Evolutionary conservation across 2,329 filamentous ascomycete genomes (phyloP).

Genomic region (Hypoxylon rubiginosum): DNA sequence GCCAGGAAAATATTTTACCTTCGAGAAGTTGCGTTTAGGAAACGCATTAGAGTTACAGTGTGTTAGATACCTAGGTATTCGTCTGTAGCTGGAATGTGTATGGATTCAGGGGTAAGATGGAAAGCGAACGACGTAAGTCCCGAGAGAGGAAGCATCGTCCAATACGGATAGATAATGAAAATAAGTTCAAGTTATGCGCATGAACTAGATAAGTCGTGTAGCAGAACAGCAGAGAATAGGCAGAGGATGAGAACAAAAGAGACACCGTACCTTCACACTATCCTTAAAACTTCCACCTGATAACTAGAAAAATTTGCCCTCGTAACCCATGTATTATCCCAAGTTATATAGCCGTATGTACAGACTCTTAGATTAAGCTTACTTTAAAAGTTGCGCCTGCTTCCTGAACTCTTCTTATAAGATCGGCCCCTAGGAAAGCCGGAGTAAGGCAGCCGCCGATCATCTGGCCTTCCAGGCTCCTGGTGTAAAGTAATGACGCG

Average conservation of each 20-base stretch:
- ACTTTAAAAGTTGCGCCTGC: constrained; percentile 28
- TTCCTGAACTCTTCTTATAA: constrained; percentile 29
- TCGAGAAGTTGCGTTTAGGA: too few relatives aligned
- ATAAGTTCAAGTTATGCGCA: not conserved
- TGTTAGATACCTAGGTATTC: too few relatives aligned
- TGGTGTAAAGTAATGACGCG: constrained; percentile 40
- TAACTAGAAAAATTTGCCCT: not conserved
- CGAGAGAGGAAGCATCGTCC: too few relatives aligned
- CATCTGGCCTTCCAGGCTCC: constrained; percentile 27
- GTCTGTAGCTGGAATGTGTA: too few relatives aligned
- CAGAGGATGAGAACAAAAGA: not conserved
- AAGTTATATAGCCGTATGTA: not conserved
- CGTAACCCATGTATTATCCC: not conserved
- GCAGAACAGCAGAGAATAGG: not conserved
- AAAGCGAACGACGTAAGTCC: too few relatives aligned
- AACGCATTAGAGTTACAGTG: too few relatives aligned
- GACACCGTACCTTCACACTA: not conserved
- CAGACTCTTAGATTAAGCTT: constrained; percentile 23
- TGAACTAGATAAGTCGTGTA: not conserved
- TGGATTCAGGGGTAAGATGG: too few relatives aligned
- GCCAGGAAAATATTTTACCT: too few relatives aligned
- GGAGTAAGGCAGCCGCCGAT: constrained; percentile 41
- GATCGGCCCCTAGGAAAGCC: constrained; percentile 37
- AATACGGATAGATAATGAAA: not conserved
- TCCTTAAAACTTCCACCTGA: not conserved